Conservation (phyloP, 73 alveolate species). For the Loxodes magnus region DNA sequence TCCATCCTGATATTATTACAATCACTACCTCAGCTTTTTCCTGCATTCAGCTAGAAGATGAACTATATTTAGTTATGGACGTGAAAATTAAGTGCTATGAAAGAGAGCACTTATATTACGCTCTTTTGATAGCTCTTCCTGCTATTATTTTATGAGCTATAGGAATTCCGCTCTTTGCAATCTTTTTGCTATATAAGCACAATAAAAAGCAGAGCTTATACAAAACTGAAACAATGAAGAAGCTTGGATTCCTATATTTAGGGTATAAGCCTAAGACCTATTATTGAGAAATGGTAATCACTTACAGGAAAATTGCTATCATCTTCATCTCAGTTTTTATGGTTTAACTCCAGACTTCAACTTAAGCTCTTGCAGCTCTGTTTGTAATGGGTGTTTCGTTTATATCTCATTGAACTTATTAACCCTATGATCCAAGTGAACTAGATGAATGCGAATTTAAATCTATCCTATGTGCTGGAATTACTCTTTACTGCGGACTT, state of each 20-base stretch:
- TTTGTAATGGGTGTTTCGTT: neutral
- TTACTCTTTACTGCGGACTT: constrained; percentile 6
- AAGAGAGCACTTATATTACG: constrained; percentile 10
- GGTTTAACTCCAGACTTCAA: neutral
- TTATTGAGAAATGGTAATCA: constrained; percentile 46
- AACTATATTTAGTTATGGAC: constrained; percentile 18
- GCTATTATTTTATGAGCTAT: constrained; percentile 21
- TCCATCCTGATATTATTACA: constrained; percentile 40
- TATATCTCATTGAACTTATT: neutral
- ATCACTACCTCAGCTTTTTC: constrained; percentile 33
- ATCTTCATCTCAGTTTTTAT: constrained; percentile 26
- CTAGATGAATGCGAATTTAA: neutral
- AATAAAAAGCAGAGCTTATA: neutral
- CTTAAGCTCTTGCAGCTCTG: neutral
- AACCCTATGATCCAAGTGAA: neutral
- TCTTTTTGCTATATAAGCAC: neutral
- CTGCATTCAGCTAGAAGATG: constrained; percentile 29
- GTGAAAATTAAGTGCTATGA: constrained; percentile 23
- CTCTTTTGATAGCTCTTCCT: constrained; percentile 28
- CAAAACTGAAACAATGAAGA: constrained; percentile 6
- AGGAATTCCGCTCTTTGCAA: neutral
- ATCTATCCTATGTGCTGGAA: neutral
- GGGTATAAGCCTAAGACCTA: constrained; percentile 34
- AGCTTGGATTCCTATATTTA: constrained; percentile 41
- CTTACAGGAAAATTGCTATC: constrained; percentile 37